Evolutionary conservation across 1,139 yeast species (phyloP).

Genomic region (Diutina ranongensis): DNA sequence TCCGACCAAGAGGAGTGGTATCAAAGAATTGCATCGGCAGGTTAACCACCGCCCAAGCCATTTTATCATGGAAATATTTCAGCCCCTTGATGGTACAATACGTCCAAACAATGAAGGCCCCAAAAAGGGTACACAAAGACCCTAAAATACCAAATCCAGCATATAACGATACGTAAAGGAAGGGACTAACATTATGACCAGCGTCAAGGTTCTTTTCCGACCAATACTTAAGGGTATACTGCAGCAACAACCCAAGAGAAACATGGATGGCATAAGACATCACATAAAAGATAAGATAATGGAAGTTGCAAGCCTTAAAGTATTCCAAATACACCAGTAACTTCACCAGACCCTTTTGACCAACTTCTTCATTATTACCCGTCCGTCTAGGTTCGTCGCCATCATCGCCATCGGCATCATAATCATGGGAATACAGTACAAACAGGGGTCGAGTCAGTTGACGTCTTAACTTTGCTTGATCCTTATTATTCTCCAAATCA

Average conservation of each 20-base stretch:
- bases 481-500: conserved; percentile 8
- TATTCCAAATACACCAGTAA: conserved; percentile 22
- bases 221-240: conserved; percentile 27
- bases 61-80: conserved; percentile 24
- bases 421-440: conserved; percentile 10
- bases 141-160: conserved; percentile 18
- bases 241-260: conserved; percentile 17
- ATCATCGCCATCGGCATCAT: conserved; percentile 13
- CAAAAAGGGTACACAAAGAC: conserved; percentile 17
- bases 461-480: neutral
- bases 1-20: conserved; percentile 32
- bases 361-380: conserved; percentile 20
- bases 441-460: neutral
- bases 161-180: conserved; percentile 17
- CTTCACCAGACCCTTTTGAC: conserved; percentile 23
- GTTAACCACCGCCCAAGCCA: conserved; percentile 26
- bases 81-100: conserved; percentile 22
- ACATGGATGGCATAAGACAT: conserved; percentile 14
- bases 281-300: conserved; percentile 18
- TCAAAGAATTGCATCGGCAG: conserved; percentile 35
- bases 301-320: conserved; percentile 24
- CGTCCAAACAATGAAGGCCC: conserved; percentile 23
- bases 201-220: conserved; percentile 21
- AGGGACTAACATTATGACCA: conserved; percentile 17
- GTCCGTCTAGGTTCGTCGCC: conserved; percentile 14